Base-by-base conservation (phyloP, 208 protist species). In the Spongospora subterranea region DNA sequence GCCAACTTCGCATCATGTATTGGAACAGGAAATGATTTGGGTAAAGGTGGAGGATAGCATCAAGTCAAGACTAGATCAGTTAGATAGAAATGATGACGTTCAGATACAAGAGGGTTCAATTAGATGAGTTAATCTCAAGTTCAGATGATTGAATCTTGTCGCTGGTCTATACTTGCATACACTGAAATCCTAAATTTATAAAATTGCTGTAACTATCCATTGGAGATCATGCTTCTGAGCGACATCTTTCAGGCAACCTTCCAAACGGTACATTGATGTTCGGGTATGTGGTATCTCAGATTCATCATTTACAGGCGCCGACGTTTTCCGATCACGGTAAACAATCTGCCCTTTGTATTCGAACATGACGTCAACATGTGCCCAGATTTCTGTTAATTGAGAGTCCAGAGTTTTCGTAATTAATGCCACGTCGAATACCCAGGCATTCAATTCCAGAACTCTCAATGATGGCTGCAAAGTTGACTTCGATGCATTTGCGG, bases 171-270 rank as follows among this genome's bases (percentile, higher is more conserved):
- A n/a, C n/a, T n/a, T n/a, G n/a, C n/a, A n/a, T n/a, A n/a, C n/a
- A n/a, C n/a, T n/a, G n/a, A n/a, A n/a, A 60, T 60, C 24, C 24
- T 24, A 24, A 60, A 60, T 60, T 60, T 82, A 82, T 35, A 82
- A 6, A 82, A 82, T 82, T 13, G 71, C 71, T 35, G 35, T 82
- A 43, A 82, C 71, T 6, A 82, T n/a, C 71, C 71, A 82, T 82
- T 82, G 17, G 17, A 43, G 6, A 20, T 6, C 17, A 6, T 35
- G 35, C 71, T 82, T 82, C 35, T 43, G 17, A 13, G 40, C 35
- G n/a, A 82, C n/a, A 60, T 60, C 50, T 24, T 60, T 60, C 50
- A 60, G 24, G 71, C 71, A 82, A 20, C 17, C 71, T 35, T 35
- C 13, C n/a, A 82, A 43, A 6, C 71, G 71, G 71, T 82, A 82